phyloP scores from a whole-genome alignment of 495 filamentous ascomycete genomes.

The Aspergillus sclerotiicarbonarius region DNA sequence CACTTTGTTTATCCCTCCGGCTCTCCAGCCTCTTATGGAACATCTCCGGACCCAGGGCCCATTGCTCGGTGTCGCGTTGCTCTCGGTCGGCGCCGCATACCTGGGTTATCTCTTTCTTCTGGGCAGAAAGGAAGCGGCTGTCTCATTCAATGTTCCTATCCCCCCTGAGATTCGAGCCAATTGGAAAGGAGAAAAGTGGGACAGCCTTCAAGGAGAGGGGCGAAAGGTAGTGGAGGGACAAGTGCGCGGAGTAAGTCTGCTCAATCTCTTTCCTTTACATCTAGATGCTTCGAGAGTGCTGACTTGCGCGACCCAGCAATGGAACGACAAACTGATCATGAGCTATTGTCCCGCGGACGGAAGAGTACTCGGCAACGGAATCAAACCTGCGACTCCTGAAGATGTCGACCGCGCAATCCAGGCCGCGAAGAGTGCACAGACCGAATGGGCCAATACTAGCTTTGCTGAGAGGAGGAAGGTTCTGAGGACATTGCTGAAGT shows the following conservation, averaged over 20 bases:
- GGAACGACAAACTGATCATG: slow-evolving; percentile 43
- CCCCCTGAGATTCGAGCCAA: slow-evolving; percentile 55
- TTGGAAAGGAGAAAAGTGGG: slow-evolving; percentile 61
- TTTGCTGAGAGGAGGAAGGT: slow-evolving; percentile 78
- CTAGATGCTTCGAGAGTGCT: background rate
- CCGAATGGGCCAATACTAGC: slow-evolving; percentile 74
- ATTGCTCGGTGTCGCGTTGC: slow-evolving; percentile 28
- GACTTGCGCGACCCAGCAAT: slow-evolving; percentile 28
- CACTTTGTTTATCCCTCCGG: slow-evolving; percentile 25
- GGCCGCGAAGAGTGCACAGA: slow-evolving; percentile 71
- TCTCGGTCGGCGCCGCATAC: slow-evolving; percentile 36
- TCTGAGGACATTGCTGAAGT: slow-evolving; percentile 76
- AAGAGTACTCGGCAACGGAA: slow-evolving; percentile 67
- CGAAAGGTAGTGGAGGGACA: slow-evolving; percentile 48
- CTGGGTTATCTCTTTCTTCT: slow-evolving; percentile 37
- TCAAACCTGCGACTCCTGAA: slow-evolving; percentile 73
- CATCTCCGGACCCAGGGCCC: slow-evolving; percentile 20
- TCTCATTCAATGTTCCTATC: slow-evolving; percentile 56
- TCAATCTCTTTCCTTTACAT: background rate
- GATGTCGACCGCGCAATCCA: slow-evolving; percentile 80
- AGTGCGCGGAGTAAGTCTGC: slow-evolving; percentile 37
- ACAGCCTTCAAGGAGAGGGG: slow-evolving; percentile 43
- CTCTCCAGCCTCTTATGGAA: slow-evolving; percentile 24
- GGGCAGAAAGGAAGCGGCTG: slow-evolving; percentile 45
- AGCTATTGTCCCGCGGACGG: slow-evolving; percentile 91